These are phyloP conservation scores for Claviceps fusiformis DNA, from an alignment of 2,329 filamentous ascomycete genomes.

Conservation along the genomic window DNA sequence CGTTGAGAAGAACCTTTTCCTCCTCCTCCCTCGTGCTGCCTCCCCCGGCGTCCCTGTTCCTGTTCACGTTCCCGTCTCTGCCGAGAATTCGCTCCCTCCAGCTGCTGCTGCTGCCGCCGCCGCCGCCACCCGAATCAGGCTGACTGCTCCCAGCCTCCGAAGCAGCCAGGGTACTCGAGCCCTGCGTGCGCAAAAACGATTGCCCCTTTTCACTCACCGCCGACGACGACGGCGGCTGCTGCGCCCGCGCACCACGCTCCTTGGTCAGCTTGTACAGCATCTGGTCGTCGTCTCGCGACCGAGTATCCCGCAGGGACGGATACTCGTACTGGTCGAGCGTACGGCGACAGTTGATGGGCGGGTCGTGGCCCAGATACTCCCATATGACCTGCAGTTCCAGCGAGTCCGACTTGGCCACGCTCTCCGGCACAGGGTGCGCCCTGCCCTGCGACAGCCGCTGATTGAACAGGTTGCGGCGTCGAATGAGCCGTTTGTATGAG, in stretches of 20 bases:
- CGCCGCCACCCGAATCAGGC: conserved; percentile 8
- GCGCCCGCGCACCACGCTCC: conserved; percentile 17
- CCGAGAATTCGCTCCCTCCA: conserved; percentile 14
- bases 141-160: conserved; percentile 14
- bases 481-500: conserved; percentile 43
- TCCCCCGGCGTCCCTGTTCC: conserved; percentile 8
- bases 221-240: no score
- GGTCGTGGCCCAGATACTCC: conserved; percentile 47
- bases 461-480: conserved; percentile 40
- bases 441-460: conserved; percentile 39
- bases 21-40: conserved; percentile 15
- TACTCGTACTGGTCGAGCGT: conserved; percentile 53
- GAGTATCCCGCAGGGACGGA: conserved; percentile 45
- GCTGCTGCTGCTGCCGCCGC: conserved; percentile 13
- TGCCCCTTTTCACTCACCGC: conserved; percentile 10
- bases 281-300: conserved; percentile 49
- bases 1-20: conserved; percentile 28
- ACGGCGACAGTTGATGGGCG: conserved; percentile 45
- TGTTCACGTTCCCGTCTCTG: no score
- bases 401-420: conserved; percentile 39
- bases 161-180: conserved; percentile 15
- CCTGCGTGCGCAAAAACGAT: conserved; percentile 14
- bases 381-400: conserved; percentile 48
- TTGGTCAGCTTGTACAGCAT: conserved; percentile 55
- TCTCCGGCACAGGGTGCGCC: conserved; percentile 39